These are phyloP conservation scores for Triticum aestivum DNA, from an alignment of 176 grass and related monocot genomes.

Conservation along the genomic window IWGSC_CS_RefSeq_v2.1 NC_057795.1:283925341-283925840, in stretches of 20 bases:
- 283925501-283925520: slow-evolving; percentile 92
- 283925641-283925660: slow-evolving; percentile 78
- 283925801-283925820: slow-evolving; percentile 47
- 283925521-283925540: slow-evolving; percentile 82
- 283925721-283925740: slow-evolving; percentile 83
- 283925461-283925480: slow-evolving; percentile 78
- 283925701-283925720: slow-evolving; percentile 99
- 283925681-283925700: slow-evolving; percentile 92
- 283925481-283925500: slow-evolving; percentile 96
- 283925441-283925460: slow-evolving; percentile 82
- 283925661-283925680: slow-evolving; percentile 96
- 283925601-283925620: slow-evolving; percentile 90
- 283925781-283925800: slow-evolving; percentile 54
- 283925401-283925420: slow-evolving; percentile 58
- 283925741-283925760: slow-evolving; percentile 92
- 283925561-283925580: slow-evolving; percentile 96
- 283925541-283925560: slow-evolving; percentile 94
- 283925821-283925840: slow-evolving; percentile 68
- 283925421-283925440: slow-evolving; percentile 50
- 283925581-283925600: slow-evolving; percentile 77
- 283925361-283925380: slow-evolving; percentile 78
- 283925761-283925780: slow-evolving; percentile 64
- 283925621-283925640: slow-evolving; percentile 85
- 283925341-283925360: slow-evolving; percentile 92
- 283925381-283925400: slow-evolving; percentile 76